Evolutionary conservation across 139 green algal genomes (phyloP).

Genomic region (Dunaliella sp.): DNA sequence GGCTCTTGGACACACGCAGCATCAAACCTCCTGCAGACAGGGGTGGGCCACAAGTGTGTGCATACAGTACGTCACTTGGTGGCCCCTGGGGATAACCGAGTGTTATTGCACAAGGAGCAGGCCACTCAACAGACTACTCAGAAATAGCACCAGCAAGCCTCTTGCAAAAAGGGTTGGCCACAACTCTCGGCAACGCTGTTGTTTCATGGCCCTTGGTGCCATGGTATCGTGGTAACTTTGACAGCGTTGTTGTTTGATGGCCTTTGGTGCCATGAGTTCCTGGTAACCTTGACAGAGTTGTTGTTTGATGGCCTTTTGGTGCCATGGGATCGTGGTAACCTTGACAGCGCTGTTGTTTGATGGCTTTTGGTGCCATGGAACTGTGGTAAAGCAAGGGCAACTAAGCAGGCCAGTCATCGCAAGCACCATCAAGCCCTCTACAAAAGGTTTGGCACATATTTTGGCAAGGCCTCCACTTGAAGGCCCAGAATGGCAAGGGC

Average conservation of each 20-base stretch:
- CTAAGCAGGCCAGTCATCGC: too few relatives aligned
- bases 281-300: background rate
- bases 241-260: background rate
- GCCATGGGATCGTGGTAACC: background rate
- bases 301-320: background rate
- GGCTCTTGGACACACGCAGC: conserved; percentile 27
- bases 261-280: background rate
- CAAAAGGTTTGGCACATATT: too few relatives aligned
- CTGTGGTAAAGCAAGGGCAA: too few relatives aligned
- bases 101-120: conserved; percentile 29
- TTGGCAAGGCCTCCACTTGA: too few relatives aligned
- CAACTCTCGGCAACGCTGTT: conserved; percentile 23
- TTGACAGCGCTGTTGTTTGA: background rate
- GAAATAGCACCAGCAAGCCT: conserved; percentile 16
- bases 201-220: background rate
- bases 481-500: too few relatives aligned
- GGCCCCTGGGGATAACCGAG: background rate
- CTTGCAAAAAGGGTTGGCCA: conserved; percentile 20
- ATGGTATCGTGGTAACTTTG: background rate
- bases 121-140: conserved; percentile 27
- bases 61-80: conserved; percentile 18
- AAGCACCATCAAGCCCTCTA: too few relatives aligned
- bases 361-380: background rate
- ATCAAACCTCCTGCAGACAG: conserved; percentile 15
- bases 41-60: too few relatives aligned